These are phyloP conservation scores for Clitopilus passeckerianus DNA, from an alignment of 768 basidiomycete species.

Conservation along the genomic window DNA sequence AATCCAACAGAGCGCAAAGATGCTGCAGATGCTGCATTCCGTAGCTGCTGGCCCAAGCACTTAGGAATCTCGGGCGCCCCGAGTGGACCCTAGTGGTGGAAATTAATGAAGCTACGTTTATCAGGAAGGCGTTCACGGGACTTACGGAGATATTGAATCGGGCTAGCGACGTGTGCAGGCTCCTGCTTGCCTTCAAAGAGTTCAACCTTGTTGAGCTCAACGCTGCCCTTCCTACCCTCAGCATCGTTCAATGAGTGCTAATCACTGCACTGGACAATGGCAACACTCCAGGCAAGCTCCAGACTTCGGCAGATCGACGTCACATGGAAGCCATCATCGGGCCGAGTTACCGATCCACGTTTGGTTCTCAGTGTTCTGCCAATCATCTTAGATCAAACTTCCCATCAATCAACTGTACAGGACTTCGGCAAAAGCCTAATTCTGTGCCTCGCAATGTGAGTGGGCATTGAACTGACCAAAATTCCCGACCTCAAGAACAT, in stretches of 20 bases:
- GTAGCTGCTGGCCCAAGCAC: neutral
- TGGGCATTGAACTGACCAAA: conserved; percentile 13
- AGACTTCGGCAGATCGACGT: neutral
- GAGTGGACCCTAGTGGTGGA: neutral
- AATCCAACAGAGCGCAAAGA: neutral
- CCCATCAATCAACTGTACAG: conserved; percentile 26
- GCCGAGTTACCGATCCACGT: neutral
- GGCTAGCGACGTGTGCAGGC: neutral
- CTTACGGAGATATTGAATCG: neutral
- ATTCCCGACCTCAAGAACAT: conserved; percentile 38
- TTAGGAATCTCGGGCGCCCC: neutral
- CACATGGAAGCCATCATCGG: neutral
- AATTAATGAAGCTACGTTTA: neutral
- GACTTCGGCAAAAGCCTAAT: conserved; percentile 40
- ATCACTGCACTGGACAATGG: neutral
- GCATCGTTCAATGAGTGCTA: neutral
- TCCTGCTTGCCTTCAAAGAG: neutral
- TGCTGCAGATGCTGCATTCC: neutral
- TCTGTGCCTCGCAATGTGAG: conserved; percentile 5
- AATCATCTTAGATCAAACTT: neutral
- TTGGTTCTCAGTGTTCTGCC: neutral
- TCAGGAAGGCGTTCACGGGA: neutral
- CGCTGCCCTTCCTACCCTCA: neutral
- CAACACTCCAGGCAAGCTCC: neutral
- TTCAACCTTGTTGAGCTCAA: neutral